Evolutionary conservation across 2,329 filamentous ascomycete species (phyloP), one percentile per base, ranked within the genome.

Genomic region (Conoideocrella luteorostrata): DNA sequence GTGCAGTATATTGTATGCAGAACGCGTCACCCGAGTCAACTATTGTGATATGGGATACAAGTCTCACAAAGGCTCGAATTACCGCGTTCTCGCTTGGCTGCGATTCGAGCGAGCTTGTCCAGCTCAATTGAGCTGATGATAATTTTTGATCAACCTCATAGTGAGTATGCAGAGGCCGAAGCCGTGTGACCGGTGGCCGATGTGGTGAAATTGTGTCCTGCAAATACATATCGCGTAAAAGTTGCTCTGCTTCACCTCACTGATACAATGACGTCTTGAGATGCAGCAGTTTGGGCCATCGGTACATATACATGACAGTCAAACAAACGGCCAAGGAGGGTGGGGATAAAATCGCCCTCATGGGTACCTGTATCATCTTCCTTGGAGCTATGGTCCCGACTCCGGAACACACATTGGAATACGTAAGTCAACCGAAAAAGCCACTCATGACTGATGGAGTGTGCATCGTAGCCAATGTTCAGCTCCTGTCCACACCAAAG

Each of bases 91-190:
- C 34, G 22, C 43, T 41, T 17, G 44, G 32, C 28, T 32, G 30
- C 2, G 36, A 30, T 36, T 36, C 36, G n/a, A 47, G 34, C 9
- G 33, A 15, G 32, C 47, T 47, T 28, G 24, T 34, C 47, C 47
- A 47, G n/a, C 36, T 28, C 17, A 34, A 9, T 17, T 9, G 26
- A 28, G 18, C n/a, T 39, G 7, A 39, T 13, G 13, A 24, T 24
- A 13, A 5, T 39, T 5, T 24, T 24, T 22, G 4, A 13, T 18
- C 20, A 22, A n/a, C 7, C 36, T 39, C 17, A 22, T 50, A 30
- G 43, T n/a, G 45, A 40, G 45, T 43, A 35, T 51, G 49, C 28
- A 51, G 41, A 18, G 49, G 49, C 43, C 49, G 41, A 18, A 51
- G 45, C 49, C 45, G 45, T 28, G 49, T 51, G 33, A 46, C 37